A percentile compares a stretch with the other conserved stretches of the same genome.
Conservation (phyloP, 108 stramenopile species). For the Cyclotella choctawhatcheeana region DNA sequence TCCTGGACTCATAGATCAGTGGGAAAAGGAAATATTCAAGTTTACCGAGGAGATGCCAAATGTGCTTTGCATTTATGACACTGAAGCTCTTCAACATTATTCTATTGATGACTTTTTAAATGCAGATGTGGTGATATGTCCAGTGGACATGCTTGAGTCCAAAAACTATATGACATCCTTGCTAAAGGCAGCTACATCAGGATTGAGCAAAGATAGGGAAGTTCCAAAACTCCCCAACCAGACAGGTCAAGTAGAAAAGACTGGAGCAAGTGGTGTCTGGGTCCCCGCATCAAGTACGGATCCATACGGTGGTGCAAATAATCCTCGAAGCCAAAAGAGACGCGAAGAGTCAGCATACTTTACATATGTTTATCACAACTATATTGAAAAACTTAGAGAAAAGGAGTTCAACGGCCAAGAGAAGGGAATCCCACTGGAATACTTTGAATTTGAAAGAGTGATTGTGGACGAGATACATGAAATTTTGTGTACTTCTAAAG, state of each 20-base stretch:
- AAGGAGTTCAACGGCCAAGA: conserved; percentile 56
- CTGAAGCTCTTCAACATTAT: conserved; percentile 35
- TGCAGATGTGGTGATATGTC: conserved; percentile 69
- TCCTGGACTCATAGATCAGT: conserved; percentile 74
- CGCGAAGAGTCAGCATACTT: conserved; percentile 66
- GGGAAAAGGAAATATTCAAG: conserved; percentile 70
- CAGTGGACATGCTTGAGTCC: conserved; percentile 67
- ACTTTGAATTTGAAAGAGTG: conserved; percentile 75
- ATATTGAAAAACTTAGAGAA: conserved; percentile 57
- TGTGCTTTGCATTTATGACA: conserved; percentile 60
- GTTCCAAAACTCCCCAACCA: conserved; percentile 51
- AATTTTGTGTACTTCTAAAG: conserved; percentile 57
- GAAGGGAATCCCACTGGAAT: conserved; percentile 80
- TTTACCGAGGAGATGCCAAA: conserved; percentile 56
- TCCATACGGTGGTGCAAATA: conserved; percentile 61
- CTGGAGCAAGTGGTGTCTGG: conserved; percentile 65
- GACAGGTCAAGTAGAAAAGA: conserved; percentile 54
- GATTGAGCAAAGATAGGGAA: conserved; percentile 26
- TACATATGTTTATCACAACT: conserved; percentile 58
- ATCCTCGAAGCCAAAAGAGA: conserved; percentile 53
- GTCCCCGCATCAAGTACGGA: conserved; percentile 60
- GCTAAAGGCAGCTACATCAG: conserved; percentile 31
- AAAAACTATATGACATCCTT: conserved; percentile 55
- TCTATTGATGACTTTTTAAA: conserved; percentile 52
- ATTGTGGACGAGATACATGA: conserved; percentile 84